phyloP scores from a whole-genome alignment of 768 basidiomycete genomes.

The Neoboletus magnificus region DNA sequence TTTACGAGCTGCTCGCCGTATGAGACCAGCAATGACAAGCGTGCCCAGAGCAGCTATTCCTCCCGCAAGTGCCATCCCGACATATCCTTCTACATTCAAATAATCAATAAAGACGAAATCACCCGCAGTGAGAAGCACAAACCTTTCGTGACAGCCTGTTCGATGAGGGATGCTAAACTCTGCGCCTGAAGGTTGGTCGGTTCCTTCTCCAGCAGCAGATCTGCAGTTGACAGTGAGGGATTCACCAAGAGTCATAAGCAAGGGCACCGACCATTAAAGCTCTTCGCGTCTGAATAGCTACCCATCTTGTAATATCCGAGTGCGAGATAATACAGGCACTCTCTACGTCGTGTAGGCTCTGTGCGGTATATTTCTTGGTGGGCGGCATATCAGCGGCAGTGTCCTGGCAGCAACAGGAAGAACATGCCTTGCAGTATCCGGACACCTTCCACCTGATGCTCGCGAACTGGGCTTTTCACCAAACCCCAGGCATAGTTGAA shows the following conservation, averaged over 20 bases:
- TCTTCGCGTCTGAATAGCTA: constrained; percentile 88
- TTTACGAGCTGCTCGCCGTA: constrained; percentile 76
- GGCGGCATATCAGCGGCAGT: constrained; percentile 7
- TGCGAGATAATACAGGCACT: constrained; percentile 95
- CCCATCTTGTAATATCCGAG: constrained; percentile 96
- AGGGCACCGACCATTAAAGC: constrained; percentile 76
- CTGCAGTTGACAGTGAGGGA: constrained; percentile 38
- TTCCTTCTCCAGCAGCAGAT: constrained; percentile 84
- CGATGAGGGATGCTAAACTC: constrained; percentile 81
- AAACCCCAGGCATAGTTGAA: constrained; percentile 98
- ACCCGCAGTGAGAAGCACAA: constrained; percentile 16
- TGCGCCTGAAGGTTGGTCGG: constrained; percentile 92
- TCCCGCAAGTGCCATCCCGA: constrained; percentile 94
- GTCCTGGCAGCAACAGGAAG: background rate
- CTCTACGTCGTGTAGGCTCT: constrained; percentile 82
- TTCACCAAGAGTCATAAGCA: background rate
- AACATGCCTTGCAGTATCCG: constrained; percentile 78
- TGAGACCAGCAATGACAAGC: constrained; percentile 65
- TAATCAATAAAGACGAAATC: background rate
- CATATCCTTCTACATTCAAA: constrained; percentile 78
- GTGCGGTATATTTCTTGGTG: constrained; percentile 81
- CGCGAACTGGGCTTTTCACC: constrained; percentile 82
- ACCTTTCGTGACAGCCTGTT: constrained; percentile 82
- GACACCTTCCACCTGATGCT: constrained; percentile 91
- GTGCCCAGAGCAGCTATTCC: constrained; percentile 85